A percentile compares a stretch with the other conserved stretches of the same genome.
Evolutionary conservation across 176 grass and related monocot genomes (phyloP).

Genomic region (Aegilops longissima): DNA sequence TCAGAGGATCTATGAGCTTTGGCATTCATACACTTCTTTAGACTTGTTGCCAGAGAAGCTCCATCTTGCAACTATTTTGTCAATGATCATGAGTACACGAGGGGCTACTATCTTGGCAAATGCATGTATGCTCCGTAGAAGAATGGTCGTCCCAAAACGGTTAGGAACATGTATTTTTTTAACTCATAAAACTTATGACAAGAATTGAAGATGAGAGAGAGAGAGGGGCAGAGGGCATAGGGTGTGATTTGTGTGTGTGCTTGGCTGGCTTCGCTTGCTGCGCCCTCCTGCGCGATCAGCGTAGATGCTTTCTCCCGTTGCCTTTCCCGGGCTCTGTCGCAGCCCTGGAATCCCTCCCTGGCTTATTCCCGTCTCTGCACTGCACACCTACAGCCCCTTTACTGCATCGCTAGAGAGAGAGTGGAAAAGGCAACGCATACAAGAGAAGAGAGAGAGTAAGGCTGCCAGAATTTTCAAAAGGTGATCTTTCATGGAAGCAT

Average conservation of each 20-base stretch:
- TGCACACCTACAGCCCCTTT: neutral
- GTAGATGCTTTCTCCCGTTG: neutral
- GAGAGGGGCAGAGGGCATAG: neutral
- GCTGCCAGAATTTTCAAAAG: slow-evolving; percentile 12
- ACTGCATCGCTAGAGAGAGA: neutral
- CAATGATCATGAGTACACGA: too few species aligned
- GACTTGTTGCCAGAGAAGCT: too few species aligned
- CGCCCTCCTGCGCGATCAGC: neutral
- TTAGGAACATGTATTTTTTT: too few species aligned
- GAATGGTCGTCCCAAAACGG: too few species aligned
- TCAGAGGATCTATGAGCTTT: too few species aligned
- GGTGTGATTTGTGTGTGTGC: neutral
- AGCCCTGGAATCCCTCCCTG: slow-evolving; percentile 1
- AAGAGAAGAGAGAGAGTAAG: neutral
- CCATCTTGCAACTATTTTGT: too few species aligned
- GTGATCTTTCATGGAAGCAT: neutral
- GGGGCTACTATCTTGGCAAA: too few species aligned
- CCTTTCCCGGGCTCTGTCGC: neutral
- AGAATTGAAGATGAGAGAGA: neutral
- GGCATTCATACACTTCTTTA: too few species aligned
- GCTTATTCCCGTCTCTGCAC: slow-evolving; percentile 10
- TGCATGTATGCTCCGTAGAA: too few species aligned
- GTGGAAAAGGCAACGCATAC: neutral
- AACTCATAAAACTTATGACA: too few species aligned
- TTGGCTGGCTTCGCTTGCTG: neutral